Conservation (phyloP, 2,329 filamentous ascomycete species). For the Teratosphaeria gauchensis region DNA sequence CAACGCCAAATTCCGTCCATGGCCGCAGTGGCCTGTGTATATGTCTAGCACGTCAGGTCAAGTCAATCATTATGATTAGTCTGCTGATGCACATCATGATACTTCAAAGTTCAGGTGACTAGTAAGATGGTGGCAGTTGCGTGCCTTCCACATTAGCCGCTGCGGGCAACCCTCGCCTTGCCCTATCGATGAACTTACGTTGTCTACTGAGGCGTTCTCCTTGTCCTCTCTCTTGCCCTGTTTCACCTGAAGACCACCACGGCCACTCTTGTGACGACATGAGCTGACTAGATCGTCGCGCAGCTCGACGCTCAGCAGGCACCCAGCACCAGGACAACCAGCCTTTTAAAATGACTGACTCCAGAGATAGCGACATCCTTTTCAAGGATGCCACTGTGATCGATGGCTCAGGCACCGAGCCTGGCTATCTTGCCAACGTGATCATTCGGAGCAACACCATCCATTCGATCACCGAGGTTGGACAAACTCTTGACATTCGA, state of each 20-base stretch:
- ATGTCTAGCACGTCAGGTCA: too few relatives aligned
- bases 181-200: not conserved
- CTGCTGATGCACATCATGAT: not conserved
- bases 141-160: not conserved
- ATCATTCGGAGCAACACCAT: constrained; percentile 13
- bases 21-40: too few relatives aligned
- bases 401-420: constrained; percentile 15
- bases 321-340: not conserved
- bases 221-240: not conserved
- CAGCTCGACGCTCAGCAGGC: too few relatives aligned
- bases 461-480: constrained; percentile 5
- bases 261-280: not conserved
- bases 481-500: not conserved
- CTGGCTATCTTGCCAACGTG: constrained; percentile 14
- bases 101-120: not conserved
- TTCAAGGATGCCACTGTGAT: constrained; percentile 16
- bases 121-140: not conserved
- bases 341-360: not conserved
- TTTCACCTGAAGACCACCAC: not conserved
- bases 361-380: constrained; percentile 4
- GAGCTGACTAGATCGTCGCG: not conserved
- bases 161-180: not conserved
- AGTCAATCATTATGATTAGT: not conserved
- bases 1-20: too few relatives aligned
- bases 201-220: not conserved